Conservation (phyloP, 2,329 filamentous ascomycete species). For the Trichoderma koningii region DNA sequence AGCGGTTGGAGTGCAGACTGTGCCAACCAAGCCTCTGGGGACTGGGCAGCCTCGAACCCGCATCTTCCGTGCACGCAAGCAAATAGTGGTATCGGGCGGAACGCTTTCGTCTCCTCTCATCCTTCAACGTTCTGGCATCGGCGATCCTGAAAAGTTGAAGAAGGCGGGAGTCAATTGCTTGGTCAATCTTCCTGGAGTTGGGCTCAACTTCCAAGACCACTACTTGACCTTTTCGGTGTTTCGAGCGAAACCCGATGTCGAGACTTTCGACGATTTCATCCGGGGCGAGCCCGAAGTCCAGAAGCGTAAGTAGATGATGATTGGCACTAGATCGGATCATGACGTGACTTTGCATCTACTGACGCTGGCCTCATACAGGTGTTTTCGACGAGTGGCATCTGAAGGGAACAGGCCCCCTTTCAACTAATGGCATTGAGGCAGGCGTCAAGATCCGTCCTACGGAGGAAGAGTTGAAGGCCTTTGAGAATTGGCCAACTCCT, state of each 20-base stretch:
- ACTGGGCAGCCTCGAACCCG: conserved; percentile 33
- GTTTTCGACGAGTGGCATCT: conserved; percentile 18
- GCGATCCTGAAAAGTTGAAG: conserved; percentile 47
- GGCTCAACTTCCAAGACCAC: conserved; percentile 49
- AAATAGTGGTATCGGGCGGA: conserved; percentile 53
- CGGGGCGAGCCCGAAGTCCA: conserved; percentile 16
- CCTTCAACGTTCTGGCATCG: conserved; percentile 62
- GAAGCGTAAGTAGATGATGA: conserved; percentile 35
- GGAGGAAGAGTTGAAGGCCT: conserved; percentile 49
- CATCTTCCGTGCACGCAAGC: conserved; percentile 52
- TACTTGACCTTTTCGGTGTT: conserved; percentile 47
- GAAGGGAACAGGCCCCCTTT: conserved; percentile 14
- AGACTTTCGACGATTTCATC: conserved; percentile 17
- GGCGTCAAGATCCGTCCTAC: conserved; percentile 55
- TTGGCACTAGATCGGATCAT: conserved; percentile 44
- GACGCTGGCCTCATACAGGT: conserved; percentile 49
- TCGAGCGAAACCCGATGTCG: conserved; percentile 17
- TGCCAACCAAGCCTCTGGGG: conserved; percentile 48
- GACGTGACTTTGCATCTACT: conserved; percentile 34
- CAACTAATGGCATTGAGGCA: conserved; percentile 52
- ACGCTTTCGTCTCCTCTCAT: conserved; percentile 53
- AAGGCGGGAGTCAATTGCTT: conserved; percentile 50
- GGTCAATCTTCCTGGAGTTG: conserved; percentile 53
- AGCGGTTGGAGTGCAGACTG: conserved; percentile 59
- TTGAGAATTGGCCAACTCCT: conserved; percentile 43